phyloP scores from a whole-genome alignment of 192 early-diverging fungal species.

The Paraglomus occultum region DNA sequence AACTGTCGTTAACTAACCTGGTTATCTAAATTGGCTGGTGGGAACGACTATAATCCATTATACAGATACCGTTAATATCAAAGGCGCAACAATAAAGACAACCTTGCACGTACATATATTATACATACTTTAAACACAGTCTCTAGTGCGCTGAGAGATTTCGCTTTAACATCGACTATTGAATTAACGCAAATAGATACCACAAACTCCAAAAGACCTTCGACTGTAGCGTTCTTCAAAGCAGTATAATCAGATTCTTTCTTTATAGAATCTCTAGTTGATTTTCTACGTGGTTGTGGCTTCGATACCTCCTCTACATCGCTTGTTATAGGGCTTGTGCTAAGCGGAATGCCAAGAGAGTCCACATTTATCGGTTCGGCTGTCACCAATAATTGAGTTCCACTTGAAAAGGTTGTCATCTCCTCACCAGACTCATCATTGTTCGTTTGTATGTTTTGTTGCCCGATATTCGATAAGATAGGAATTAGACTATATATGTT shows the following conservation, averaged over 20 bases:
- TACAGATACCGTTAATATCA: neutral
- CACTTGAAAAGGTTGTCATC: slow-evolving; percentile 17
- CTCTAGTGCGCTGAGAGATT: slow-evolving; percentile 44
- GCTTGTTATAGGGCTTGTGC: neutral
- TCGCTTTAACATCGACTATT: slow-evolving; percentile 42
- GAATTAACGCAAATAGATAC: slow-evolving; percentile 49
- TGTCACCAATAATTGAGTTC: neutral
- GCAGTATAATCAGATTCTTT: slow-evolving; percentile 27
- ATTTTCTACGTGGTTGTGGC: slow-evolving; percentile 10
- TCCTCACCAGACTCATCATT: slow-evolving; percentile 29
- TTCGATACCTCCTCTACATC: slow-evolving; percentile 8
- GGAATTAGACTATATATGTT: slow-evolving; percentile 10
- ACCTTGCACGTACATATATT: neutral
- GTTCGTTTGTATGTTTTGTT: neutral
- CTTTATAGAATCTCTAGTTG: slow-evolving; percentile 17
- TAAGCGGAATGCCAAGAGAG: slow-evolving; percentile 7
- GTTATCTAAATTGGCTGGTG: slow-evolving; percentile 36
- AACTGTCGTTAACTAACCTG: slow-evolving; percentile 25
- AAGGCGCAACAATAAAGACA: neutral
- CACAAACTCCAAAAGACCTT: slow-evolving; percentile 51
- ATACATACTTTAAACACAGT: slow-evolving; percentile 44
- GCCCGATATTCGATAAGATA: slow-evolving; percentile 1
- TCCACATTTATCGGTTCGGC: neutral
- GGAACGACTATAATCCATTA: slow-evolving; percentile 31
- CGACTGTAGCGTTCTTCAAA: slow-evolving; percentile 35